Evolutionary conservation across 805 yeast species (phyloP), one percentile per base, ranked within the genome.

Genomic region (Nakazawaea anatomiae): DNA sequence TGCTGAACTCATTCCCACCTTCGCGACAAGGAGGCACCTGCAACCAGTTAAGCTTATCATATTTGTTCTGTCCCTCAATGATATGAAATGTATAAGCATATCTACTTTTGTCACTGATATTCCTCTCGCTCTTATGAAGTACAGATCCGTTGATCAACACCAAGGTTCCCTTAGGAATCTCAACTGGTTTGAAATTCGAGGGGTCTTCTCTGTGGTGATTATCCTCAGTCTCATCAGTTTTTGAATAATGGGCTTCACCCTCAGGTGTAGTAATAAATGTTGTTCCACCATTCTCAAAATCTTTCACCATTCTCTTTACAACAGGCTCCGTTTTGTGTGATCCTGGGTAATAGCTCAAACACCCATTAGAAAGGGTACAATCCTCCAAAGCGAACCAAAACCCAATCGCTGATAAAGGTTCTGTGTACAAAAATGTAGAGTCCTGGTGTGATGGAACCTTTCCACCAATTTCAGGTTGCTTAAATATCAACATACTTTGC

Each of bases 371-470:
- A 1, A 62, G 52, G 1, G 84, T 81, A 62, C 94, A 87, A 58
- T 85, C 87, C 58, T 87, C 89, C 55, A 87, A 65, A 0, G 94
- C 91, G 60, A 82, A 79, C 95, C 95, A 87, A 61, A 84, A 87
- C 2, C 95, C 95, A 39, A 86, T 63, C 1, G 90, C 89, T 2
- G 80, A 68, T 47, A 77, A 82, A 3, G 95, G 95, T 14, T 79
- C 70, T 0, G 94, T 87, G 64, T 73, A 87, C 29, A 87, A 69
- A 57, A 87, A 87, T 2, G 81, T 80, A 2, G 82, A 89, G 62
- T 87, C 95, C 49, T 83, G 86, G 59, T 87, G 95, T 1, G 86
- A 70, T 4, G 92, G 92, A 1, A 87, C 95, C 39, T 80, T 83
- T 3, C 83, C 85, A 4, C 86, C 86, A 41, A 80, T 80, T 48